These are phyloP conservation scores for Ruellia speciosa DNA, from an alignment of 305 asterid species.

Conservation along the genomic window DNA sequence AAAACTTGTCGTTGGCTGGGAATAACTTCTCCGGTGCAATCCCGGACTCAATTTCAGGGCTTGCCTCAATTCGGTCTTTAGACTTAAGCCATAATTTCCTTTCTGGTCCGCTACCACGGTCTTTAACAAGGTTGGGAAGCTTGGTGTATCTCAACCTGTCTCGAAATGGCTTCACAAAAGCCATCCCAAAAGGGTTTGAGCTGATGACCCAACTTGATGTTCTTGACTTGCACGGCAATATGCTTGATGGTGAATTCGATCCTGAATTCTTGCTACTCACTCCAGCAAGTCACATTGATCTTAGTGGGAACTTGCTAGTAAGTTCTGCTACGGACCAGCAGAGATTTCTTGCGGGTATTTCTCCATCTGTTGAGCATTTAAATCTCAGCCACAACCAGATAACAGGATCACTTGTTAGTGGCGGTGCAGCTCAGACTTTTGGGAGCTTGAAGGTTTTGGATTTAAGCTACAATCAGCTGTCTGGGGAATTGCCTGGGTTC, in stretches of 20 bases:
- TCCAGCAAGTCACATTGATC: constrained; percentile 67
- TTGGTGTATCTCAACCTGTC: constrained; percentile 73
- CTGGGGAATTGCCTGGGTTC: constrained; percentile 86
- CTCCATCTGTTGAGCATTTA: constrained; percentile 58
- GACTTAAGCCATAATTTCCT: constrained; percentile 71
- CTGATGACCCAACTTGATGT: constrained; percentile 59
- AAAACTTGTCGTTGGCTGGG: constrained; percentile 74
- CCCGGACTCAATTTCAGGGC: constrained; percentile 59
- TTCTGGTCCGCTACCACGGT: constrained; percentile 56
- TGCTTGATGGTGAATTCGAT: constrained; percentile 70
- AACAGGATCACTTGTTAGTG: constrained; percentile 62
- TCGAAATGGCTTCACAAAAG: constrained; percentile 48
- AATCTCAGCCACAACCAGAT: constrained; percentile 74
- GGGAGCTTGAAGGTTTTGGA: constrained; percentile 74
- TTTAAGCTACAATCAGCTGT: constrained; percentile 85
- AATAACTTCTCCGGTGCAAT: constrained; percentile 72
- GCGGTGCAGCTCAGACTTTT: constrained; percentile 51
- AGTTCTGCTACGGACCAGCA: constrained; percentile 36
- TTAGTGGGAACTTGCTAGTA: constrained; percentile 61
- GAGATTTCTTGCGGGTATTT: constrained; percentile 45
- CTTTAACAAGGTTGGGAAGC: constrained; percentile 47
- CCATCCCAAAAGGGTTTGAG: constrained; percentile 75
- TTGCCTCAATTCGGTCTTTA: constrained; percentile 52
- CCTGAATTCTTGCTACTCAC: constrained; percentile 58
- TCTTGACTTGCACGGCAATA: constrained; percentile 79